Percentiles rank a stretch among this genome's conserved stretches.
phyloP scores from a whole-genome alignment of 2,329 filamentous ascomycete species.

The Beauveria sp. region DNA sequence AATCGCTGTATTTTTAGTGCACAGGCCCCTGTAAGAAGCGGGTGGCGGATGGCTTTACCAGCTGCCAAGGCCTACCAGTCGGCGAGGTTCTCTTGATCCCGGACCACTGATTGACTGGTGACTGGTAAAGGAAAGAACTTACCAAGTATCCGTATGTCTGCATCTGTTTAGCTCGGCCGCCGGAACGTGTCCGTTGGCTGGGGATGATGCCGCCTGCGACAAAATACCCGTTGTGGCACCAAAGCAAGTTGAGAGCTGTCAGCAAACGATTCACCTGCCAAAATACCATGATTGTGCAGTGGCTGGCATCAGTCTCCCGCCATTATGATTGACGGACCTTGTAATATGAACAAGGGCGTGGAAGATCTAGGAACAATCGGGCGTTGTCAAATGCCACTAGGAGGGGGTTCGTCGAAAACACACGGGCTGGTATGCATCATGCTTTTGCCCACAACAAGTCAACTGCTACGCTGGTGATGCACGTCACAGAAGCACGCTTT shows the following conservation, averaged over 20 bases:
- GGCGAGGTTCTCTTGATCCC: not conserved
- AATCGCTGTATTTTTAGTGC: not conserved
- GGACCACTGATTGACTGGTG: too few relatives aligned
- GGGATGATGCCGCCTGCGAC: not conserved
- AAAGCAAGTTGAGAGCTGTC: not conserved
- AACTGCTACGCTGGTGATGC: constrained; percentile 1
- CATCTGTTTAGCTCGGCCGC: not conserved
- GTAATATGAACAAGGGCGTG: not conserved
- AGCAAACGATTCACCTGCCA: not conserved
- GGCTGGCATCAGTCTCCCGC: not conserved
- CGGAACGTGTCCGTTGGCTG: not conserved
- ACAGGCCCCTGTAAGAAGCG: not conserved
- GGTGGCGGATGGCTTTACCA: too few relatives aligned
- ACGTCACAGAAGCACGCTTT: not conserved
- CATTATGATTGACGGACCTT: not conserved
- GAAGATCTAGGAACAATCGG: not conserved
- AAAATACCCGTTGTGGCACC: not conserved
- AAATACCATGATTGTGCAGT: not conserved
- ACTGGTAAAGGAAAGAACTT: too few relatives aligned
- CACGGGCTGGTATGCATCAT: not conserved
- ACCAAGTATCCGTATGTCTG: not conserved
- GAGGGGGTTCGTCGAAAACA: not conserved
- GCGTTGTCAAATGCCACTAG: not conserved
- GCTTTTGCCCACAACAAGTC: not conserved
- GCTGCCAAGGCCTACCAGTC: not conserved